Evolutionary conservation across 1,284 basidiomycete genomes (phyloP), one percentile per base, ranked within the genome.

Genomic region (Sparassis latifolia): DNA sequence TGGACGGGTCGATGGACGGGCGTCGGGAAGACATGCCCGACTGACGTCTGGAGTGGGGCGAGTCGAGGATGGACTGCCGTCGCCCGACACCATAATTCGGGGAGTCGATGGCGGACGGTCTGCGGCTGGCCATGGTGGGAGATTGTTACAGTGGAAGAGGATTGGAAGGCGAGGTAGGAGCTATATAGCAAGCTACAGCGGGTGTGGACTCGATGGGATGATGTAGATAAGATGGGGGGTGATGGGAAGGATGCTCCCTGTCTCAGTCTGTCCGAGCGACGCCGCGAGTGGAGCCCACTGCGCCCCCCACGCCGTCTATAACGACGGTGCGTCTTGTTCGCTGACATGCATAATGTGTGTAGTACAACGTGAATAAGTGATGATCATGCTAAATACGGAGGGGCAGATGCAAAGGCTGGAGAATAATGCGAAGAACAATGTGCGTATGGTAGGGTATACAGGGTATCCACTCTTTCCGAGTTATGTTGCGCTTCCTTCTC

Each of bases 1-100:
- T 78, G 58, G 77, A 78, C 49, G 86, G 86, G 65, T 89, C 87
- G 62, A 89, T 89, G 45, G 86, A 89, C 2, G 73, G 72, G 46
- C 82, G 75, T 52, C 86, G 75, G 35, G 82, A 85, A 53, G 57
- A 52, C 38, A 57, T 42, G 49, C 59, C 60, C 35, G 67, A 51
- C 68, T 68, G 64, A 69, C 69, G 50, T 68, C 66, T 60, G 39
- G 58, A 56, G 42, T 54, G 56, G 28, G 62, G 58, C 42, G 49
- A 52, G 56, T 50, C 64, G 53, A 45, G 58, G 54, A 48, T 71
- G 40, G 70, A 69, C 50, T 67, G 63, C 29, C 73, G 69, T 45
- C 77, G 68, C 52, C 56, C 58, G 37, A 49, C 52, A 6, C 9
- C 40, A 27, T 9, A 27, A 27, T 51, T 46, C 43, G 60, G 58